Evolutionary conservation across 2,329 filamentous ascomycete species (phyloP).

Genomic region (Clonostachys sp.): DNA sequence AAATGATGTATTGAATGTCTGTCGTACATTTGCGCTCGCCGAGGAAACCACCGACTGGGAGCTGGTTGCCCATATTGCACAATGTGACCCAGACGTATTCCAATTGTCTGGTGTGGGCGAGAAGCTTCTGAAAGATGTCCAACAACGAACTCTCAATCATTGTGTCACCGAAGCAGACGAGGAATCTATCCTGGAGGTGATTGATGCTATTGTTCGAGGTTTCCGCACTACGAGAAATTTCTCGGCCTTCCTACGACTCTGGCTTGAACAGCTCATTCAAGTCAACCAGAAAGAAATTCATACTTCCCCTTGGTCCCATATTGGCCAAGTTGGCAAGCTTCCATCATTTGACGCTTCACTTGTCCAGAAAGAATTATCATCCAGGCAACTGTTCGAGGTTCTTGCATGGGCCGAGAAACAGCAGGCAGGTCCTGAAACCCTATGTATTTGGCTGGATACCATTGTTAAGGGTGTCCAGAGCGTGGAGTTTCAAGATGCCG

Average conservation of each 20-base stretch:
- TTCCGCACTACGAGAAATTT: conserved; percentile 38
- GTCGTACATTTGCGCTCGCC: conserved; percentile 32
- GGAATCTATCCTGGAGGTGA: conserved; percentile 22
- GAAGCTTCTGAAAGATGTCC: conserved; percentile 30
- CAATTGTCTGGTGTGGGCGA: conserved; percentile 30
- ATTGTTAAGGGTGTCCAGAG: conserved; percentile 33
- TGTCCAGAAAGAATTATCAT: conserved; percentile 37
- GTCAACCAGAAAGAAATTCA: conserved; percentile 18
- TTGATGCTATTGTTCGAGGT: conserved; percentile 35
- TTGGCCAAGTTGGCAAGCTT: conserved; percentile 10
- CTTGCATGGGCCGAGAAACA: conserved; percentile 35
- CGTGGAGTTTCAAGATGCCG: conserved; percentile 35
- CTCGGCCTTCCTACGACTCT: conserved; percentile 38
- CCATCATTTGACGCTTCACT: conserved; percentile 11
- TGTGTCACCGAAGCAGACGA: conserved; percentile 9
- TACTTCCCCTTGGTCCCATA: conserved; percentile 24
- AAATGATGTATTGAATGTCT: conserved; percentile 34
- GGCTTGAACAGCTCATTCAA: conserved; percentile 35
- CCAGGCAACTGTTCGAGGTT: conserved; percentile 35
- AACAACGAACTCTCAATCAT: conserved; percentile 22
- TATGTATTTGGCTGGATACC: conserved; percentile 35
- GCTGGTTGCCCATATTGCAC: conserved; percentile 31
- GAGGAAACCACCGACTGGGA: conserved; percentile 31
- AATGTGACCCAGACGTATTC: conserved; percentile 43
- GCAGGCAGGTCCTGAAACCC: conserved; percentile 18